Conservation (phyloP, 2,329 filamentous ascomycete genomes). For the Penicillium rolfsii region DNA sequence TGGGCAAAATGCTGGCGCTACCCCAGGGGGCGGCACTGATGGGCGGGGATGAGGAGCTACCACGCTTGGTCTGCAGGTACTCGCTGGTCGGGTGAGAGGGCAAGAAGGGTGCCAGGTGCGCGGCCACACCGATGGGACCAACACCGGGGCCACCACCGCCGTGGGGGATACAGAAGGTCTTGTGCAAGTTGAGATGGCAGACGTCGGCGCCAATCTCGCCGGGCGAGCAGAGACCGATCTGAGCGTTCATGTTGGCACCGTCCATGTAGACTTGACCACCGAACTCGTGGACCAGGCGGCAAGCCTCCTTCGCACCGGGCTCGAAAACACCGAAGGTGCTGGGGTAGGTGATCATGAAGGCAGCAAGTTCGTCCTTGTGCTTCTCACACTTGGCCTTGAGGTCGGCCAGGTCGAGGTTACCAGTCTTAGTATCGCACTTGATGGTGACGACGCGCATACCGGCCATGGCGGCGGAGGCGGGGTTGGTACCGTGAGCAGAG, state of each 20-base stretch:
- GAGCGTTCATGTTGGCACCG: slow-evolving; percentile 97
- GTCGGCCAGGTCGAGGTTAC: slow-evolving; percentile 86
- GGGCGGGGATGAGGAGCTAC: slow-evolving; percentile 59
- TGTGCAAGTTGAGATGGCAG: slow-evolving; percentile 96
- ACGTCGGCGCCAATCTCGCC: slow-evolving; percentile 95
- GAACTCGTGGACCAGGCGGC: slow-evolving; percentile 79
- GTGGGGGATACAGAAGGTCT: slow-evolving; percentile 98
- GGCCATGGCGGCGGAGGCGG: slow-evolving; percentile 91
- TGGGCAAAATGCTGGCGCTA: slow-evolving; percentile 88
- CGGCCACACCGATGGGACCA: slow-evolving; percentile 88
- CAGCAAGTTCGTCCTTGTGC: slow-evolving; percentile 80
- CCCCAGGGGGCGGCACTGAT: slow-evolving; percentile 84
- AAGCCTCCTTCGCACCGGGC: slow-evolving; percentile 82
- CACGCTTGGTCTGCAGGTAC: slow-evolving; percentile 45
- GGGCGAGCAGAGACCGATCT: slow-evolving; percentile 92
- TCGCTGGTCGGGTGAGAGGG: slow-evolving; percentile 69
- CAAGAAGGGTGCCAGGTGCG: slow-evolving; percentile 75
- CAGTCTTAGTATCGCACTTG: slow-evolving; percentile 85
- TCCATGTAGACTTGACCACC: slow-evolving; percentile 99
- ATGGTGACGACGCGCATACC: slow-evolving; percentile 92
- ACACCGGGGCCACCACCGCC: slow-evolving; percentile 92
- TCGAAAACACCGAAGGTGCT: slow-evolving; percentile 96
- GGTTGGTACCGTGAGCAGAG: slow-evolving; percentile 94
- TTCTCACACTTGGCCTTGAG: slow-evolving; percentile 87
- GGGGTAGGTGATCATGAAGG: slow-evolving; percentile 97